Evolutionary conservation across 192 early-diverging fungal genomes (phyloP), one percentile per base, ranked within the genome.

Genomic region (Lunasporangiospora selenospora): DNA sequence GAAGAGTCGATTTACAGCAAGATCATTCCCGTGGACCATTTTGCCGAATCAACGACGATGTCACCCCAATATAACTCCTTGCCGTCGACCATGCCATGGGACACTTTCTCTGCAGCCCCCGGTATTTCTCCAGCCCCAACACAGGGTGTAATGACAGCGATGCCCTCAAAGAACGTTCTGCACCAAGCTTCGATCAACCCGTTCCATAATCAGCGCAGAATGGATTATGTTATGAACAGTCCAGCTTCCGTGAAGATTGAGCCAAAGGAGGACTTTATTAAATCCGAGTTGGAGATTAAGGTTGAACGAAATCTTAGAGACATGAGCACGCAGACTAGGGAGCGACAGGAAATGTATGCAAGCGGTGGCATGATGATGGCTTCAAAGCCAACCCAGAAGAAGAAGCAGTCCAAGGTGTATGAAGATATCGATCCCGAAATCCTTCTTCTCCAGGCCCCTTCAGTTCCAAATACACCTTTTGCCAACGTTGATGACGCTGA

Each of bases 291-390:
- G 7, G 48, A 19, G 8, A 43, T 40, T 30, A 73, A 73, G 55
- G 49, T 58, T 7, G 60, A 73, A 26, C 47, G 69, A 32, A 73
- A n/a, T 0, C 63, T 58, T 48, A 61, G 60, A 13, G 69, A 73
- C 15, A 63, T 73, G 59, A 73, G 69, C 32, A 73, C 69, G 2
- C 69, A 73, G 37, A 73, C 69, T 21, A 73, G 53, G 50, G 69
- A 59, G 19, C 51, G 53, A 41, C 59, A 71, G 29, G 57, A 60
- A 30, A n/a, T 40, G 10, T 45, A 38, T 19, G 39, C 65, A 1
- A 54, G 50, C 2, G 58, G 44, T 4, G 69, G 69, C n/a, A 37
- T 55, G 52, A 62, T 63, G 69, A 53, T 53, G 69, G 33, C 58
- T 48, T 40, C 34, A 19, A 53, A 42, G 30, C 58, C 50, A 26